phyloP scores from a whole-genome alignment of 2,329 filamentous ascomycete genomes.

The Cadophora malorum region DNA sequence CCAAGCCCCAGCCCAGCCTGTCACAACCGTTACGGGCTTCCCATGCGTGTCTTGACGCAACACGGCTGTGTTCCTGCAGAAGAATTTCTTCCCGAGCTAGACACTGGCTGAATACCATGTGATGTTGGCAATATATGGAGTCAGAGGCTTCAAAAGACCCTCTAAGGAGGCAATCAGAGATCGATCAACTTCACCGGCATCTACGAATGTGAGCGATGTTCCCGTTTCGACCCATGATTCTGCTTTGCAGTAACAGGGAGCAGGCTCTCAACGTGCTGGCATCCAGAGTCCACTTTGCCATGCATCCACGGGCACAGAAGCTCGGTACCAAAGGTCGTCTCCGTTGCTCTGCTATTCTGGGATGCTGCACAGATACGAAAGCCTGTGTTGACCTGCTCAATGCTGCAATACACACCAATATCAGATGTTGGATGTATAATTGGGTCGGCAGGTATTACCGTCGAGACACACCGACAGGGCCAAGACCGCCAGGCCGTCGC shows the following conservation, averaged over 20 bases:
- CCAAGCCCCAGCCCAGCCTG: neutral
- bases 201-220: slow-evolving; percentile 20
- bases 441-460: slow-evolving; percentile 1
- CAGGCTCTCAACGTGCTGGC: neutral
- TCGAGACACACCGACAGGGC: slow-evolving; percentile 13
- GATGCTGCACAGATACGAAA: slow-evolving; percentile 14
- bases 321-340: neutral
- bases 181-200: slow-evolving; percentile 14
- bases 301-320: slow-evolving; percentile 12
- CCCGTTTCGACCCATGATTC: slow-evolving; percentile 9
- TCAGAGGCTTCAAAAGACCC: neutral
- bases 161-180: neutral
- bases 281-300: neutral
- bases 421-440: slow-evolving; percentile 13
- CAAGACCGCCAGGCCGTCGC: neutral
- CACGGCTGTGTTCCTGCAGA: slow-evolving; percentile 26
- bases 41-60: slow-evolving; percentile 3
- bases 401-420: slow-evolving; percentile 19
- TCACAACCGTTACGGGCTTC: neutral
- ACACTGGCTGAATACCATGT: neutral
- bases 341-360: slow-evolving; percentile 7
- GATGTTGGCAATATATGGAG: neutral
- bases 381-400: slow-evolving; percentile 5
- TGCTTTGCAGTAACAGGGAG: neutral
- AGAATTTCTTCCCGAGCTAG: slow-evolving; percentile 8